Percentiles rank a stretch among this genome's conserved stretches.
Evolutionary conservation across 306 rosid species (phyloP).

Genomic region (Citrullus colocynthis): DNA sequence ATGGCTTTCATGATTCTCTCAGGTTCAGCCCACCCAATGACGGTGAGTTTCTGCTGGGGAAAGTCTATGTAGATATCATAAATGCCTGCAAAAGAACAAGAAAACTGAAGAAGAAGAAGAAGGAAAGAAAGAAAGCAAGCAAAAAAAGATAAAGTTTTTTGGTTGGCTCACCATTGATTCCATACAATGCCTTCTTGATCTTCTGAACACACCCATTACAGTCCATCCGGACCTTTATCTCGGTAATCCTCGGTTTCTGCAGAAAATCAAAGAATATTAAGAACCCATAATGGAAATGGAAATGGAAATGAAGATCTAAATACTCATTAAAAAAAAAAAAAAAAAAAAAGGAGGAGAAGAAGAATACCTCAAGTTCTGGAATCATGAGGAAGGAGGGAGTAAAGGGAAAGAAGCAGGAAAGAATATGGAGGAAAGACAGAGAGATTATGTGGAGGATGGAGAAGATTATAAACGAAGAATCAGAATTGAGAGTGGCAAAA

Average conservation of each 20-base stretch:
- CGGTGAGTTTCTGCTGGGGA: slow-evolving; percentile 48
- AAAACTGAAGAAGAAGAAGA: not conserved
- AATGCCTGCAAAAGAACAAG: slow-evolving; percentile 43
- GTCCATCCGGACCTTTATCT: slow-evolving; percentile 79
- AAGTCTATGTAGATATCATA: slow-evolving; percentile 56
- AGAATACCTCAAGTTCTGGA: slow-evolving; percentile 50
- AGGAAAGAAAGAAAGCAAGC: not conserved
- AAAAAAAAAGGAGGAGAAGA: not conserved
- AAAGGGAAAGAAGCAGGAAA: slow-evolving; percentile 15
- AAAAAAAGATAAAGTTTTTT: not conserved
- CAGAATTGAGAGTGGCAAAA: slow-evolving; percentile 16
- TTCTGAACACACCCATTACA: slow-evolving; percentile 91
- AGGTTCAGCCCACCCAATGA: slow-evolving; percentile 84
- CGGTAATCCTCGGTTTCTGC: slow-evolving; percentile 60
- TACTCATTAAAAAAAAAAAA: not conserved
- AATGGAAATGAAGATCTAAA: no score
- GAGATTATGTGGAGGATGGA: slow-evolving; percentile 3
- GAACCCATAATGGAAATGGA: not conserved
- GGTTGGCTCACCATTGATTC: slow-evolving; percentile 46
- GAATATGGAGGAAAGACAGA: slow-evolving; percentile 1
- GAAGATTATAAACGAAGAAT: slow-evolving; percentile 36
- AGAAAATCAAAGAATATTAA: slow-evolving; percentile 10
- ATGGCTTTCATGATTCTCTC: slow-evolving; percentile 69
- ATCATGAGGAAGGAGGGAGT: slow-evolving; percentile 29
- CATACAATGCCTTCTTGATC: slow-evolving; percentile 66